Evolutionary conservation across 2,329 filamentous ascomycete species (phyloP), one percentile per base, ranked within the genome.

Genomic region (Fusarium sacchari): DNA sequence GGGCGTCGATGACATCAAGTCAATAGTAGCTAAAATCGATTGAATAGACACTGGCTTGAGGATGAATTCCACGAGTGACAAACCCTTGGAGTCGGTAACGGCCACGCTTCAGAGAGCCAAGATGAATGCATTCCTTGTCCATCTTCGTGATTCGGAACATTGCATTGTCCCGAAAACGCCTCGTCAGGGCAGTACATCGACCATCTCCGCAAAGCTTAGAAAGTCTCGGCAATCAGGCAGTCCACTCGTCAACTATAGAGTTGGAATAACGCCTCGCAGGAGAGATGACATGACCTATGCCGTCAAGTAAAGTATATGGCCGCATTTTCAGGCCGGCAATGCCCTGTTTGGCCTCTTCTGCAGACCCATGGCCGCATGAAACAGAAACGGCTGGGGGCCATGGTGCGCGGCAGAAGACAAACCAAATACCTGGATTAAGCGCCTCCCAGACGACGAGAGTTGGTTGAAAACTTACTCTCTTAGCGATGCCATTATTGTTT

Each of bases 351-450:
- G 40, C 59, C 65, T 34, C 26, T 69, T 69, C 17, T 59, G 34
- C 30, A 57, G 65, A 52, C 65, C 65, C 44, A 22, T 47, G 65
- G 59, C 40, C 24, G 53, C 65, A 65, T 69, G 59, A 42, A 56
- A 69, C 50, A n/a, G 43, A 32, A 50, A 69, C 30, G 26, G 49
- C 30, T 32, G 67, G 64, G 64, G 57, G 58, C 44, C n/a, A 47
- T 47, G 52, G 26, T 55, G 24, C 69, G 69, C 73, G 72, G 62
- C 53, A 72, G 73, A 70, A 76, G 67, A 74, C 74, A 75, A 76
- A 77, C 75, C 74, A 77, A 44, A 75, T 55, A 32, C 24, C 36
- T 43, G 43, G 47, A 64, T 58, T 77, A 77, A 77, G 75, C 75
- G 74, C 75, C 73, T 14, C 17, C 59, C 15, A 32, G 60, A 62